Conservation (phyloP, 768 basidiomycete species). For the Astraeus odoratus region DNA sequence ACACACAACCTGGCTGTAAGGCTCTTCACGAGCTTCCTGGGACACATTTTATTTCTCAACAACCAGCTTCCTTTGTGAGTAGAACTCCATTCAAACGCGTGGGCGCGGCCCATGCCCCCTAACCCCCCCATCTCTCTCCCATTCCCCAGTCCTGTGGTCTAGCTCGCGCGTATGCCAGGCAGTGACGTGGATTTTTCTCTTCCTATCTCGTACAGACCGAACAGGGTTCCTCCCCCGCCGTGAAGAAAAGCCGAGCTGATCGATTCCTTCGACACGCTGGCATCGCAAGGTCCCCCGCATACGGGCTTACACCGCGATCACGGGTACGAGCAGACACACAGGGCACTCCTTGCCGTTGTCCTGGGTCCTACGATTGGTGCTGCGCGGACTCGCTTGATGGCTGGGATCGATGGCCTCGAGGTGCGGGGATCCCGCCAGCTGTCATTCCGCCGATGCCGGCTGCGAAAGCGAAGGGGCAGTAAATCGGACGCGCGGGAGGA, state of each 20-base stretch:
- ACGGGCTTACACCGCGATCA: not conserved
- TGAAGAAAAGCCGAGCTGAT: conserved; percentile 58
- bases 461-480: conserved; percentile 29
- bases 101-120: not conserved
- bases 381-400: conserved; percentile 53
- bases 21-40: conserved; percentile 55
- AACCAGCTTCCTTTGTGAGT: conserved; percentile 75
- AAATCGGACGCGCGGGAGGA: conserved; percentile 23
- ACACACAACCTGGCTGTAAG: conserved; percentile 55
- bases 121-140: not conserved
- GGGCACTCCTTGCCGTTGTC: conserved; percentile 53
- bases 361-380: conserved; percentile 61
- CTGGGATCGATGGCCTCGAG: conserved; percentile 61
- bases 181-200: conserved; percentile 35
- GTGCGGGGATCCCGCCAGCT: too few species aligned
- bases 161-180: conserved; percentile 49
- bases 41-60: conserved; percentile 71
- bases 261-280: conserved; percentile 59
- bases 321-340: conserved; percentile 5
- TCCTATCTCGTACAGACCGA: not conserved
- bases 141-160: conserved; percentile 50
- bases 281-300: too few species aligned
- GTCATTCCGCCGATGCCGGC: too few species aligned
- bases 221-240: conserved; percentile 40
- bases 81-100: too few species aligned